phyloP scores from a whole-genome alignment of 768 basidiomycete species.

The Dendrothele bispora region DNA sequence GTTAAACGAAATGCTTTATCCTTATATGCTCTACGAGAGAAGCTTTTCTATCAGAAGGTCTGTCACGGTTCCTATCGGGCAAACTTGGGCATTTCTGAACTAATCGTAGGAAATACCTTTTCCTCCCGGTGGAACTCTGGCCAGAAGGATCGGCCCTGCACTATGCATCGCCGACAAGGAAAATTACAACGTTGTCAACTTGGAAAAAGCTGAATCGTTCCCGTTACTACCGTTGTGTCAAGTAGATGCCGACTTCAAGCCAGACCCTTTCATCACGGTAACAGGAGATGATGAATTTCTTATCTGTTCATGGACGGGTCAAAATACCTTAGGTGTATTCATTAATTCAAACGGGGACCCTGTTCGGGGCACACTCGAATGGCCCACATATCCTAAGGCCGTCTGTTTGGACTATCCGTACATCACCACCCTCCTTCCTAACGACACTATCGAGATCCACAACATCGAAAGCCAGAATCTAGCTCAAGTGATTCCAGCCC shows the following conservation, averaged over 20 bases:
- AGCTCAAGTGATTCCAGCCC: slow-evolving; percentile 65
- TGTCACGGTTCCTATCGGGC: slow-evolving; percentile 3
- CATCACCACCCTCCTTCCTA: slow-evolving; percentile 73
- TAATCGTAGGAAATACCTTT: slow-evolving; percentile 67
- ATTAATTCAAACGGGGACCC: slow-evolving; percentile 85
- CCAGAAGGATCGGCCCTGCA: slow-evolving; percentile 58
- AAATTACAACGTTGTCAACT: slow-evolving; percentile 77
- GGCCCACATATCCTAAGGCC: slow-evolving; percentile 75
- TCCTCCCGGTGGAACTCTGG: slow-evolving; percentile 54
- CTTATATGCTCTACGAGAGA: slow-evolving; percentile 66
- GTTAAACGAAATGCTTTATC: slow-evolving; percentile 67
- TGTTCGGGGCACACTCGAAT: slow-evolving; percentile 85
- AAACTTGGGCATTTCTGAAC: too few species aligned
- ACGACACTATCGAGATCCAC: slow-evolving; percentile 81
- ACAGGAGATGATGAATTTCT: slow-evolving; percentile 82
- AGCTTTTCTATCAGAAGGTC: slow-evolving; percentile 62
- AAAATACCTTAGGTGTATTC: slow-evolving; percentile 82
- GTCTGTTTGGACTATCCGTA: slow-evolving; percentile 84
- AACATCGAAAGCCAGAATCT: slow-evolving; percentile 71
- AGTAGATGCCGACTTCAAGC: slow-evolving; percentile 36
- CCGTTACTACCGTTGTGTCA: slow-evolving; percentile 82
- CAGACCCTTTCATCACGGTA: slow-evolving; percentile 74
- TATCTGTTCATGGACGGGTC: slow-evolving; percentile 81
- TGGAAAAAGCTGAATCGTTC: slow-evolving; percentile 67
- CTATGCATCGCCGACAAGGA: slow-evolving; percentile 77